A percentile compares a stretch with the other conserved stretches of the same genome.
phyloP scores from a whole-genome alignment of 495 filamentous ascomycete genomes.

The Endocarpon pusillum region DNA sequence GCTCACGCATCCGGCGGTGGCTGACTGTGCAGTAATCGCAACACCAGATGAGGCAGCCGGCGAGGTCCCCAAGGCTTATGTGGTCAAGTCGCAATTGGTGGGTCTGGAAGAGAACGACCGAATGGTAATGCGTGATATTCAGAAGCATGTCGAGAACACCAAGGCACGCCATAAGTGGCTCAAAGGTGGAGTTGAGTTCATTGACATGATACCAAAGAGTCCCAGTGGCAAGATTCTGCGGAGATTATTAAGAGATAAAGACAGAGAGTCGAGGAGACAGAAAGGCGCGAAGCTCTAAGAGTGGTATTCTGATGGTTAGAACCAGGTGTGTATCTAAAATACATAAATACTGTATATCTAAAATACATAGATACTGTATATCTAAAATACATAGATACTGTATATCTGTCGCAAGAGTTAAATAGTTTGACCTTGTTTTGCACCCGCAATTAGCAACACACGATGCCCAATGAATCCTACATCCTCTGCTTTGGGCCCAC shows the following conservation, averaged over 20 bases:
- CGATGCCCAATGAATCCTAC: no score
- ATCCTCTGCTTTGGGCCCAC: no score
- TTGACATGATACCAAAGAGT: conserved; percentile 67
- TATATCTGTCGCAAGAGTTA: no score
- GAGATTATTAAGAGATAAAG: conserved; percentile 61
- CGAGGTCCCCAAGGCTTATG: conserved; percentile 76
- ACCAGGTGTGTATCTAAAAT: no score
- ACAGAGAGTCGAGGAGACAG: conserved; percentile 48
- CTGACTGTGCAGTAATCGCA: conserved; percentile 72
- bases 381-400: no score
- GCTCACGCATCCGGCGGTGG: conserved; percentile 62
- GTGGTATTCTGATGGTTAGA: no score
- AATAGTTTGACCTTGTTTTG: no score
- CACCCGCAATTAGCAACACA: no score
- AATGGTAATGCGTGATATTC: conserved; percentile 42
- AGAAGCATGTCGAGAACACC: conserved; percentile 62
- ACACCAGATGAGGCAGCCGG: conserved; percentile 58
- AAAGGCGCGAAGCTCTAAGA: conserved; percentile 42
- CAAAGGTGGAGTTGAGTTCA: conserved; percentile 67
- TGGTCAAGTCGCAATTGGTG: conserved; percentile 52
- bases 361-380: no score
- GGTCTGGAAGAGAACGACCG: conserved; percentile 41
- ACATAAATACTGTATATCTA: no score
- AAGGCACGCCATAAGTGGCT: conserved; percentile 85
- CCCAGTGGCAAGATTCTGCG: conserved; percentile 86